Percentiles rank a stretch among this genome's conserved stretches.
These are phyloP conservation scores for Gossypium schwendimanii DNA, from an alignment of 441 rosid species.

Conservation along the genomic window DNA sequence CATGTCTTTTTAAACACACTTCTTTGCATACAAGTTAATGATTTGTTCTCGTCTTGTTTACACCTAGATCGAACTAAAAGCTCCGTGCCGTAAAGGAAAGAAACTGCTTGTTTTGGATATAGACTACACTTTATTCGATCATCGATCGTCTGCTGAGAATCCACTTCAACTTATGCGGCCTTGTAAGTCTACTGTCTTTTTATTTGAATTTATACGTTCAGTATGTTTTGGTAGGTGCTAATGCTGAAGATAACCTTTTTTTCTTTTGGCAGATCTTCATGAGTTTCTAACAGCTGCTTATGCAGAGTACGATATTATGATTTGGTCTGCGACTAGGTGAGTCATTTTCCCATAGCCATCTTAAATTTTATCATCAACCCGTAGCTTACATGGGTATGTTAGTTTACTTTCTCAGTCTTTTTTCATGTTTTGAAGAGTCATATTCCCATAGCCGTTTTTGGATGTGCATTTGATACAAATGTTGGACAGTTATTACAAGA, in stretches of 20 bases:
- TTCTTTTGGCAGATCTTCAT: conserved; percentile 61
- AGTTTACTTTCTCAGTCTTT: neutral
- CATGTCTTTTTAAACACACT: neutral
- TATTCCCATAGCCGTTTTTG: neutral
- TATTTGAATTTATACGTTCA: neutral
- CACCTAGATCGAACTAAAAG: conserved; percentile 56
- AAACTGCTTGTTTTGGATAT: conserved; percentile 89
- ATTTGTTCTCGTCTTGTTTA: conserved; percentile 3
- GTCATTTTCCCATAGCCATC: neutral
- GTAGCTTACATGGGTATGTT: neutral
- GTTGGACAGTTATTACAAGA: neutral
- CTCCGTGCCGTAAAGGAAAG: conserved; percentile 80
- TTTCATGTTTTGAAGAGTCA: neutral
- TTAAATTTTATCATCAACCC: neutral
- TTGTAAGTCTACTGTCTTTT: conserved; percentile 36
- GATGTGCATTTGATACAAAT: neutral
- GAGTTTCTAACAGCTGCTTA: conserved; percentile 92
- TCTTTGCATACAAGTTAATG: neutral
- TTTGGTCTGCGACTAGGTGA: conserved; percentile 96
- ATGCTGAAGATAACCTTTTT: conserved; percentile 2
- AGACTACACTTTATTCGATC: conserved; percentile 92
- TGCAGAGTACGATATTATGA: conserved; percentile 85
- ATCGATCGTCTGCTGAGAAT: conserved; percentile 85
- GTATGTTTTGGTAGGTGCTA: neutral
- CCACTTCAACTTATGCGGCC: conserved; percentile 86